Evolutionary conservation across 768 basidiomycete genomes (phyloP).

Genomic region (Macrolepiota albuminosa): DNA sequence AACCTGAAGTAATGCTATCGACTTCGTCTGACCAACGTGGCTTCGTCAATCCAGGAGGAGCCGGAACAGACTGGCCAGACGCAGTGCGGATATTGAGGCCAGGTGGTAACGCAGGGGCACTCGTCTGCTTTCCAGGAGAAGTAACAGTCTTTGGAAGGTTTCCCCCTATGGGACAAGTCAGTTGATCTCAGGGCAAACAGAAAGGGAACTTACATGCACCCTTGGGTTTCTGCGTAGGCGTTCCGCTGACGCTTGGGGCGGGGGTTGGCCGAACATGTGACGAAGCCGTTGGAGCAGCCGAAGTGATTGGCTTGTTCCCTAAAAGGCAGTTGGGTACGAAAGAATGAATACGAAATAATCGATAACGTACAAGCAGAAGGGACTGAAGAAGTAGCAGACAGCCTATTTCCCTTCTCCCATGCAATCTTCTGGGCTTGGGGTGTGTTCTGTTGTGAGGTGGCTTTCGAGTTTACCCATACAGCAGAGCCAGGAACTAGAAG

Average conservation of each 20-base stretch:
- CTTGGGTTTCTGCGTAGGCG: not conserved
- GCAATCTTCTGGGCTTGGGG: constrained; percentile 12
- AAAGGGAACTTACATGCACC: constrained; percentile 6
- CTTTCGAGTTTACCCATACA: constrained; percentile 22
- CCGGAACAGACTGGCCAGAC: constrained; percentile 1
- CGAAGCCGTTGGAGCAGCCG: not conserved
- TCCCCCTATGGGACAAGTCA: constrained; percentile 4
- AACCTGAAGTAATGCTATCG: constrained; percentile 1
- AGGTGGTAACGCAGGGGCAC: constrained; percentile 11
- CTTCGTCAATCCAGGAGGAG: constrained; percentile 15
- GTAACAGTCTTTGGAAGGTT: not conserved
- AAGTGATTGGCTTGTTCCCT: constrained; percentile 20
- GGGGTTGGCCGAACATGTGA: not conserved
- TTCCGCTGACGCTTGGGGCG: not conserved
- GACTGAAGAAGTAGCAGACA: not conserved
- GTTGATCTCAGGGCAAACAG: too few species aligned
- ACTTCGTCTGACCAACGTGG: constrained; percentile 7
- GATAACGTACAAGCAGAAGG: constrained; percentile 7
- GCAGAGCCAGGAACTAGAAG: constrained; percentile 34
- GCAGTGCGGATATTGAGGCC: constrained; percentile 9
- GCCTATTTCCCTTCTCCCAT: constrained; percentile 14
- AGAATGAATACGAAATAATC: not conserved
- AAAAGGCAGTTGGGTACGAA: not conserved
- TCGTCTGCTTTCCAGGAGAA: not conserved
- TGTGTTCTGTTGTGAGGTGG: constrained; percentile 4